Base-by-base conservation (phyloP, 2,329 filamentous ascomycete species). In the Leptographium radiaticola region DNA sequence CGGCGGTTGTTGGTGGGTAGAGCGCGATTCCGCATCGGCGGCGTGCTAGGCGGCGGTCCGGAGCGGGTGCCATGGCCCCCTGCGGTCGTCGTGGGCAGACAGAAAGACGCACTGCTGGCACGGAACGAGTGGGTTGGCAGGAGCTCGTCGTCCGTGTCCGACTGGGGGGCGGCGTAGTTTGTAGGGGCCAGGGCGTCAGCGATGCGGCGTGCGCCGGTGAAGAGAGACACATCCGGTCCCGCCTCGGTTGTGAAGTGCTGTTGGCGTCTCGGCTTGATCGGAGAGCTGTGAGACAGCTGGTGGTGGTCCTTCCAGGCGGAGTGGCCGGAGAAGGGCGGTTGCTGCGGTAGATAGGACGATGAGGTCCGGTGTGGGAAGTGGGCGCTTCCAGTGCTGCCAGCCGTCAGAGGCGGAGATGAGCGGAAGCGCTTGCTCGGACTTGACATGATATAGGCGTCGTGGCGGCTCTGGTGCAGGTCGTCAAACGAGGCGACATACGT, bases 41-140 rank as follows among this genome's bases (percentile, higher is more conserved):
- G 88, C 49, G 89, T 94, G 56, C 83, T 81, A 40, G 89, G 89
- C 40, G 89, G 89, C 13, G 90, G 95, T 87, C 88, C 48, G 75
- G 79, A 52, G 83, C 71, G 62, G 30, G 47, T 30, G 16, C 53
- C 30, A n/a, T 52, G 58, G 30, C 52, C 80, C 75, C 47, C 31
- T 16, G 54, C 46, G 6, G 53, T 49, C 6, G 54, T 40, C 2
- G 52, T 25, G 2, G 54, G 33, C 7, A 53, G 39, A 8, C 54
- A 53, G n/a, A 58, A 36, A 9, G 57, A 52, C 52, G 56, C 55
- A 54, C 43, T 56, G 56, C 76, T 79, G 49, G 74, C 64, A 58
- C 78, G 77, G 71, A 90, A 90, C 3, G 86, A 89, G 64, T 87
- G 84, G 43, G 82, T 71, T 4, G 89, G 87, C 2, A 94, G 75